phyloP scores from a whole-genome alignment of 1,139 yeast species.

The Candida buenavistaensis region DNA sequence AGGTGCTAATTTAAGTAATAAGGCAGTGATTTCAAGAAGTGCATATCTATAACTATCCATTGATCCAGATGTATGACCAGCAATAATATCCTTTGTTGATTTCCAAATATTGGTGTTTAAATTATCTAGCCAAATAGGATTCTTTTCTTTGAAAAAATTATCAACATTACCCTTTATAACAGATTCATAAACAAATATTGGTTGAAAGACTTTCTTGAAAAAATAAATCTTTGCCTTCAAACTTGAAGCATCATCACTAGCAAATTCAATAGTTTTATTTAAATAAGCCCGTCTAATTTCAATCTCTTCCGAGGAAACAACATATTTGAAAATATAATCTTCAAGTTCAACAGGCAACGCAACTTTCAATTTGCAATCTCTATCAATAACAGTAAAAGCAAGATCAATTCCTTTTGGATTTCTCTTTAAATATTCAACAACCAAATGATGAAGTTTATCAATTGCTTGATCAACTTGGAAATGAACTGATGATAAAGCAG shows the following conservation, averaged over 20 bases:
- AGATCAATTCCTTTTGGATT: conserved; percentile 30
- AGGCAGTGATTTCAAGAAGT: conserved; percentile 76
- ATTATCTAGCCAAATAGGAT: conserved; percentile 60
- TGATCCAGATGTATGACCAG: conserved; percentile 64
- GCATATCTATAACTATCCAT: conserved; percentile 78
- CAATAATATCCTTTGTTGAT: conserved; percentile 52
- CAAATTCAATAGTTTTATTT: conserved; percentile 49
- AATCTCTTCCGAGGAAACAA: conserved; percentile 54
- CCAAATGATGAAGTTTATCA: conserved; percentile 56
- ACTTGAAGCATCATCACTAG: conserved; percentile 39
- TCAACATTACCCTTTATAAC: conserved; percentile 49
- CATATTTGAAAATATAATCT: conserved; percentile 55
- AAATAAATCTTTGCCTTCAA: conserved; percentile 62
- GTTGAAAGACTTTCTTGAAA: conserved; percentile 63
- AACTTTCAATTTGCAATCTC: conserved; percentile 46
- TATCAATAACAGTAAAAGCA: conserved; percentile 52
- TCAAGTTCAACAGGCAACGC: conserved; percentile 51
- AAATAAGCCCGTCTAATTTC: conserved; percentile 53
- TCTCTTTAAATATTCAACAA: conserved; percentile 48
- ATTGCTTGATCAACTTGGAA: conserved; percentile 77
- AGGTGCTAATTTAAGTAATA: conserved; percentile 72
- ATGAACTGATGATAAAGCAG: conserved; percentile 60
- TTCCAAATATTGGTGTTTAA: conserved; percentile 75
- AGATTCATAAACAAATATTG: conserved; percentile 67
- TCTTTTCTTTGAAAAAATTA: conserved; percentile 38